Percentiles rank a stretch among this genome's conserved stretches.
Conservation (phyloP, 192 early-diverging fungal genomes). For the Rhizoclosmatium globosum region DNA sequence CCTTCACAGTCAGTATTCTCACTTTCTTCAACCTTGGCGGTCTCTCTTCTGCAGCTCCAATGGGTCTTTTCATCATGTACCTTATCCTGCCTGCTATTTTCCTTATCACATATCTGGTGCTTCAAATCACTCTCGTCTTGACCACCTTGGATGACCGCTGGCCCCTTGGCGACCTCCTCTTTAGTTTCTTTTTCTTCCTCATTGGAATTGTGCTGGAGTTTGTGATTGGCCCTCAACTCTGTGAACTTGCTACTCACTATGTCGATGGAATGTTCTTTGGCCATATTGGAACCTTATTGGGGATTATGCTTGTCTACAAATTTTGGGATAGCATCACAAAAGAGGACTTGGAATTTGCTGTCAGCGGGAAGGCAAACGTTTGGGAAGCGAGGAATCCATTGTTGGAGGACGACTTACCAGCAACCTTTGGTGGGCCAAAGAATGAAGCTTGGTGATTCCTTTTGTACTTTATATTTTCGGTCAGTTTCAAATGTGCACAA, state of each 20-base stretch:
- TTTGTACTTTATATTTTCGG: no score
- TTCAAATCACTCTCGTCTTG: slow-evolving; percentile 94
- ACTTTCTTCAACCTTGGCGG: slow-evolving; percentile 78
- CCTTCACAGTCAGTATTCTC: slow-evolving; percentile 80
- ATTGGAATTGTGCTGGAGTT: slow-evolving; percentile 86
- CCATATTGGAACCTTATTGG: slow-evolving; percentile 85
- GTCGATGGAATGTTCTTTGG: slow-evolving; percentile 98
- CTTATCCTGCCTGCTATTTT: slow-evolving; percentile 87
- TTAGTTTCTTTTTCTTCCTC: slow-evolving; percentile 87
- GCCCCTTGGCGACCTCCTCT: slow-evolving; percentile 92
- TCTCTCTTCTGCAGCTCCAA: slow-evolving; percentile 69
- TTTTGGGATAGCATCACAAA: slow-evolving; percentile 99
- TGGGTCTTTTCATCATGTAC: slow-evolving; percentile 84
- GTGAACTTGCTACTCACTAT: slow-evolving; percentile 91
- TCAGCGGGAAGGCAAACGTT: slow-evolving; percentile 81
- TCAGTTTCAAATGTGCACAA: no score
- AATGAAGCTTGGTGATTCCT: slow-evolving; percentile 8
- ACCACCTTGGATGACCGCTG: slow-evolving; percentile 96
- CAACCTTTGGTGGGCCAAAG: slow-evolving; percentile 11
- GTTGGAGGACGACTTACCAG: slow-evolving; percentile 47
- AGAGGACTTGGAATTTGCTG: slow-evolving; percentile 96
- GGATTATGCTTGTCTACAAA: slow-evolving; percentile 99
- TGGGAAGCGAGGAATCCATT: slow-evolving; percentile 84
- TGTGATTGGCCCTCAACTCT: slow-evolving; percentile 82
- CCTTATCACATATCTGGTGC: slow-evolving; percentile 84